phyloP scores from a whole-genome alignment of 1,284 basidiomycete species.

The Gastroboletus turbinatus region DNA sequence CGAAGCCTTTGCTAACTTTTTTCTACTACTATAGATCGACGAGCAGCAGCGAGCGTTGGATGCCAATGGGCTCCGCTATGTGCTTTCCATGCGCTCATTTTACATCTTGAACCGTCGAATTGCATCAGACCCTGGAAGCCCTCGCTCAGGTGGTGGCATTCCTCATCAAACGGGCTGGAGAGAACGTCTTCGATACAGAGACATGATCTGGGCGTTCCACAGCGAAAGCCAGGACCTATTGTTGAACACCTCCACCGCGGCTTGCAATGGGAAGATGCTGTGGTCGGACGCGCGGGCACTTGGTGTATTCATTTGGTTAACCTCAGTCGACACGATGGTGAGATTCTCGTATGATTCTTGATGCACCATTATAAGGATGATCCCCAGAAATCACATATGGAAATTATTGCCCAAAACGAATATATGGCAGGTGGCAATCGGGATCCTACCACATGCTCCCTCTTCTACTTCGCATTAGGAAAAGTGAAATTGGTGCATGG shows the following conservation, averaged over 20 bases:
- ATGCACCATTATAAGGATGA: constrained; percentile 1
- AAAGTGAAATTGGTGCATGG: constrained; percentile 92
- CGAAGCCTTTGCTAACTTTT: constrained; percentile 1
- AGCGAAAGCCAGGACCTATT: constrained; percentile 90
- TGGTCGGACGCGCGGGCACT: constrained; percentile 87
- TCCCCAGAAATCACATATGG: constrained; percentile 73
- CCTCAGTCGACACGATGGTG: constrained; percentile 74
- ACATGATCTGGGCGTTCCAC: constrained; percentile 94
- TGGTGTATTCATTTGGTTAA: constrained; percentile 89
- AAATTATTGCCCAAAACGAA: constrained; percentile 89
- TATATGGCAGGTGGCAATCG: constrained; percentile 85
- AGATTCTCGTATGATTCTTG: constrained; percentile 28
- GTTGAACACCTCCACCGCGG: constrained; percentile 65
- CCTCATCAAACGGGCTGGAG: constrained; percentile 51
- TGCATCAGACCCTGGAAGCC: constrained; percentile 45
- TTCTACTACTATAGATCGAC: constrained; percentile 58
- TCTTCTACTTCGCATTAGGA: constrained; percentile 94
- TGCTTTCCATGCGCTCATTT: constrained; percentile 85
- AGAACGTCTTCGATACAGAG: constrained; percentile 81
- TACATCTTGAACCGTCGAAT: constrained; percentile 71
- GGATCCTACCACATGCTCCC: constrained; percentile 86
- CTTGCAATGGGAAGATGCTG: constrained; percentile 80
- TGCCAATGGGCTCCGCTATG: constrained; percentile 85
- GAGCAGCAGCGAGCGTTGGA: constrained; percentile 86
- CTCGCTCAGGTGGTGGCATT: constrained; percentile 38